Evolutionary conservation across 2,329 filamentous ascomycete genomes (phyloP), one percentile per base, ranked within the genome.

Genomic region (Penicillium brevicompactum): DNA sequence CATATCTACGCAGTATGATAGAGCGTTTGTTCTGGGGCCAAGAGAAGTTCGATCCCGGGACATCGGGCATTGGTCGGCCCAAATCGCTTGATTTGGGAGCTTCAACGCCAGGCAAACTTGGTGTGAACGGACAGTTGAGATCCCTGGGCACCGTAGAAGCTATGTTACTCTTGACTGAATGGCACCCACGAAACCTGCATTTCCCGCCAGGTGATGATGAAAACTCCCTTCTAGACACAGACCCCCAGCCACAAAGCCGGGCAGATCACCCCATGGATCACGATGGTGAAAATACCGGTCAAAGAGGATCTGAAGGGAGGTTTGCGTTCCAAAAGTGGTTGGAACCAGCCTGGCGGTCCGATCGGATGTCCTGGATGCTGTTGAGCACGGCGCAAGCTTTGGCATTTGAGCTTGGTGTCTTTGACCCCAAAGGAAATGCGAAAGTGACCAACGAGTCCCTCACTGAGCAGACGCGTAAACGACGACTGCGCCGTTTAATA

Each of bases 291-390:
- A 76, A 78, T 22, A 66, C 72, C 11, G 73, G 76, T 49, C 69
- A 71, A 46, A 76, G 75, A n/a, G 74, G 75, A 7, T 83, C 91
- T 18, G 90, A 91, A 43, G 91, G 91, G 9, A 88, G 90, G 71
- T 82, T 92, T 27, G 94, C 77, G 2, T 79, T 97, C 60, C 92
- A 96, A 69, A 93, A 91, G 71, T 97, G 94, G 91, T 84, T 97
- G 4, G 94, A 99, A 72, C 94, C 94, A 2, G 93, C 91, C 8
- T 97, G 93, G 91, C 84, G 93, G 65, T 91, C 89, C 61, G 93
- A 97, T 68, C 89, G 92, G 51, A 96, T 97, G 90, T 96, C 91
- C 70, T 97, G 93, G 93, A 97, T 97, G 91, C 80, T 97, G 13
- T 82, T 97, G 30, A 95, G 91, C 68, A 95, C 92, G 37, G 92